Conservation (phyloP, 805 yeast genomes). For the Hanseniaspora jakobsenii region DNA sequence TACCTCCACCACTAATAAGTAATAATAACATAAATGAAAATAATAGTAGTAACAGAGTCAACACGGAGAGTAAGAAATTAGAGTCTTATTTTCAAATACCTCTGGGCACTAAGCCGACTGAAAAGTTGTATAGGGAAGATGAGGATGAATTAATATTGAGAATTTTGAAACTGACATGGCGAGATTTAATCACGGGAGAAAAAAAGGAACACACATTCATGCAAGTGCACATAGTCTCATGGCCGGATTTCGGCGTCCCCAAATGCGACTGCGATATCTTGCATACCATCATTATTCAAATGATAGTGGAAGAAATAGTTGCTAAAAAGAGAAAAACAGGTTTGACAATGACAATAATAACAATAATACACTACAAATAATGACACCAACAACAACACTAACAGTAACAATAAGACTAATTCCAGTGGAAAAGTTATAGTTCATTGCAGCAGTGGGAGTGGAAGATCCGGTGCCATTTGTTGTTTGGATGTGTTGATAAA, state of each 20-base stretch:
- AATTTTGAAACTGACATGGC: slow-evolving; percentile 27
- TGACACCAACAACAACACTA: too few relatives aligned
- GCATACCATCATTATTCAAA: slow-evolving; percentile 38
- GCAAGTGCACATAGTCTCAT: slow-evolving; percentile 64
- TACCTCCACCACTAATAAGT: not conserved
- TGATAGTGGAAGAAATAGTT: slow-evolving; percentile 30
- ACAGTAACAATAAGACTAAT: slow-evolving; percentile 14
- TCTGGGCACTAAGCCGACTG: too few relatives aligned
- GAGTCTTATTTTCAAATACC: slow-evolving; percentile 11
- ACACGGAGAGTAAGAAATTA: not conserved
- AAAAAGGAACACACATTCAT: slow-evolving; percentile 41
- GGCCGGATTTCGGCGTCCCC: slow-evolving; percentile 76
- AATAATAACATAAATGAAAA: slow-evolving; percentile 15
- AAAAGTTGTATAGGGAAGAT: too few relatives aligned
- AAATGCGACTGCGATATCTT: slow-evolving; percentile 37
- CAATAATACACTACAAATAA: too few relatives aligned
- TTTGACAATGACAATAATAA: slow-evolving; percentile 13
- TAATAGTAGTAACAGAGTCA: not conserved
- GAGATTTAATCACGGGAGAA: not conserved
- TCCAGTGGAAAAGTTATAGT: slow-evolving; percentile 39
- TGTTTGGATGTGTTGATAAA: slow-evolving; percentile 43
- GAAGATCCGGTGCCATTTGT: slow-evolving; percentile 84
- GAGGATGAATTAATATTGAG: slow-evolving; percentile 28
- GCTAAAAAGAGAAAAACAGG: too few relatives aligned
- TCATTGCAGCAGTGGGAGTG: slow-evolving; percentile 96